Evolutionary conservation across 768 basidiomycete genomes (phyloP).

Genomic region (Porpolomopsis calyptriformis): DNA sequence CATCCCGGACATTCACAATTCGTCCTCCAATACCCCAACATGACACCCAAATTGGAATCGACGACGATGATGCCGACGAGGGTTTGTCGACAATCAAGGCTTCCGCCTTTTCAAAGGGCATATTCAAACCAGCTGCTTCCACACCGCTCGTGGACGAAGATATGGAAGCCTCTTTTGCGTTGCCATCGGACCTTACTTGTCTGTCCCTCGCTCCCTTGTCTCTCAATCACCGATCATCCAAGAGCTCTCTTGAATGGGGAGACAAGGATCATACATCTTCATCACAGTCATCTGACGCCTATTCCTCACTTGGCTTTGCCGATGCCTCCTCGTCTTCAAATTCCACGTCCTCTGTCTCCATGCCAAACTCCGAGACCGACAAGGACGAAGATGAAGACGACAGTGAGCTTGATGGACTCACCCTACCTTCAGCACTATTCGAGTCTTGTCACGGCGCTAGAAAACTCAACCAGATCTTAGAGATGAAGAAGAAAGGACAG

Average conservation of each 20-base stretch:
- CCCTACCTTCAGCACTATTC: constrained; percentile 67
- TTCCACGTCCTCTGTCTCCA: constrained; percentile 53
- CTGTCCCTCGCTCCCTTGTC: constrained; percentile 74
- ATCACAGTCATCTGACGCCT: constrained; percentile 81
- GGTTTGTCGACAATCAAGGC: constrained; percentile 80
- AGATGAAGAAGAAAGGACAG: constrained; percentile 45
- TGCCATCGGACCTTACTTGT: constrained; percentile 71
- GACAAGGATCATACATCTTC: constrained; percentile 76
- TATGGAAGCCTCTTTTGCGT: constrained; percentile 72
- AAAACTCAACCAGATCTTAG: constrained; percentile 40
- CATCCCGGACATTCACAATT: constrained; percentile 46
- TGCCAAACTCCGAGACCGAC: constrained; percentile 66
- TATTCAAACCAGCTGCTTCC: constrained; percentile 24
- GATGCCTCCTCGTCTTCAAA: constrained; percentile 64
- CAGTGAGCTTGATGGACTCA: constrained; percentile 69
- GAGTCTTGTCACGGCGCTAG: constrained; percentile 54
- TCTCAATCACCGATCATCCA: constrained; percentile 67
- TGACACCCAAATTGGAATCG: constrained; percentile 30
- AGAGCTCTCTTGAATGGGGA: constrained; percentile 77
- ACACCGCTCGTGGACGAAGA: constrained; percentile 53
- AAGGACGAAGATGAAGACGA: constrained; percentile 56
- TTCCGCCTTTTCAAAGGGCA: constrained; percentile 35
- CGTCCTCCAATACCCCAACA: constrained; percentile 49
- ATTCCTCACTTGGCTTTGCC: constrained; percentile 68
- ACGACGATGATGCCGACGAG: constrained; percentile 68